Conservation (phyloP, 768 basidiomycete species). For the Lactarius evosmus region DNA sequence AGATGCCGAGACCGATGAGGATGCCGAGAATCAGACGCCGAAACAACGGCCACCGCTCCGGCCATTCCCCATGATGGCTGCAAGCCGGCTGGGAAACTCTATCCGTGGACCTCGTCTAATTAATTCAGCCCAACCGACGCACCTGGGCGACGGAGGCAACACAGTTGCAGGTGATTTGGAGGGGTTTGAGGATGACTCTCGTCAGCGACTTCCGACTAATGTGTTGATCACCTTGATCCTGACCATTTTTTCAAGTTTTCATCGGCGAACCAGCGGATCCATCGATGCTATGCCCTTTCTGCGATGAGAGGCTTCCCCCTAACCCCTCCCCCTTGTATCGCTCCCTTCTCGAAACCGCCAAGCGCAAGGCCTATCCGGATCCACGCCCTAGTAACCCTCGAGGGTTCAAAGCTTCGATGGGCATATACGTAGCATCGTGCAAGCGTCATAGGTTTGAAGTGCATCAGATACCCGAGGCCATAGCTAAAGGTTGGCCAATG, state of each 20-base stretch:
- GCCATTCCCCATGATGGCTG: constrained; percentile 27
- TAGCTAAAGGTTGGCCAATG: constrained; percentile 72
- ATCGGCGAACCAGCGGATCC: constrained; percentile 56
- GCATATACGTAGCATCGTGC: constrained; percentile 63
- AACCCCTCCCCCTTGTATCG: constrained; percentile 56
- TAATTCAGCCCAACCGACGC: background rate
- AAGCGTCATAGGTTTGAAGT: constrained; percentile 78
- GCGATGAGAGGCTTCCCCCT: constrained; percentile 65
- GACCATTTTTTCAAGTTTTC: constrained; percentile 42
- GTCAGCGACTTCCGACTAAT: constrained; percentile 17
- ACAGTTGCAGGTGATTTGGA: background rate
- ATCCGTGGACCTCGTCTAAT: background rate
- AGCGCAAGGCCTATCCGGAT: constrained; percentile 53
- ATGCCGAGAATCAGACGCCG: constrained; percentile 4
- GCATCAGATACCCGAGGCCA: constrained; percentile 67
- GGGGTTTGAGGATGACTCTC: constrained; percentile 22
- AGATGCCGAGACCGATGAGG: constrained; percentile 10
- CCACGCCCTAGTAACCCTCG: constrained; percentile 66
- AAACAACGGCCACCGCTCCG: constrained; percentile 13
- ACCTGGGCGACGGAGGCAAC: background rate
- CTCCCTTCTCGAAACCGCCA: constrained; percentile 51
- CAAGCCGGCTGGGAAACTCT: background rate
- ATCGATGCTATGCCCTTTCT: constrained; percentile 72
- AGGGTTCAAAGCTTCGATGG: constrained; percentile 52
- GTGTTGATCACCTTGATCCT: background rate